Base-by-base conservation (phyloP, 1,284 basidiomycete species). In the Fomes fomentarius region DNA sequence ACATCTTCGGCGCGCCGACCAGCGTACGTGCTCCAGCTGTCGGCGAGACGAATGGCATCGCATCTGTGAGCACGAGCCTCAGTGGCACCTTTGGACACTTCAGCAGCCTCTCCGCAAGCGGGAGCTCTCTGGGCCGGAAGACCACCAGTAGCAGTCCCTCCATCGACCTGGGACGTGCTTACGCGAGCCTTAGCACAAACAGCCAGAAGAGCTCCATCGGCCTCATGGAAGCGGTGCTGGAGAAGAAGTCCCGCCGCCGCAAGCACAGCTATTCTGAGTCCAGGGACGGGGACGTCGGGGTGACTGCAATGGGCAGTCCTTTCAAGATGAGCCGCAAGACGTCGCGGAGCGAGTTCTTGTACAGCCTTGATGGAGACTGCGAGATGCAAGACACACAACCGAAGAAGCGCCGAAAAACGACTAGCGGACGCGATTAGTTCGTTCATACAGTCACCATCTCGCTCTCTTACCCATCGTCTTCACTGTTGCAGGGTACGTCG, bases 201-300 rank as follows among this genome's bases (percentile, higher is more conserved):
- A 50, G 51, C 4, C 57, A 59, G 50, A 55, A 57, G 53, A 51
- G 54, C 40, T 45, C 43, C 10, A 43, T 50, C 10, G 67, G 67
- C 7, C 59, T 70, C 19, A 66, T 69, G 66, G 69, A 67, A 44
- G 66, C 64, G 12, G 63, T 70, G 43, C 61, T 63, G 41, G 61
- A 62, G 30, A 61, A 44, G 46, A 48, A 54, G 17, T 50, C 52
- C 7, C 51, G 54, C 12, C 51, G 57, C 1, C 57, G 63, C n/a
- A 58, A 56, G 46, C 59, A 58, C 44, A 54, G 42, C 31, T 60
- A 64, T 31, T 49, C 53, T 8, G 47, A 54, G 33, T 19, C 38
- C 17, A 37, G 19, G 2, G 61, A 60, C 15, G 57, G 60, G n/a
- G 58, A 63, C 10, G 50, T 56, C n/a, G 51, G 53, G 11, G 56